Evolutionary conservation across 2,329 filamentous ascomycete species (phyloP).

Genomic region (Elsinoe necatrix): DNA sequence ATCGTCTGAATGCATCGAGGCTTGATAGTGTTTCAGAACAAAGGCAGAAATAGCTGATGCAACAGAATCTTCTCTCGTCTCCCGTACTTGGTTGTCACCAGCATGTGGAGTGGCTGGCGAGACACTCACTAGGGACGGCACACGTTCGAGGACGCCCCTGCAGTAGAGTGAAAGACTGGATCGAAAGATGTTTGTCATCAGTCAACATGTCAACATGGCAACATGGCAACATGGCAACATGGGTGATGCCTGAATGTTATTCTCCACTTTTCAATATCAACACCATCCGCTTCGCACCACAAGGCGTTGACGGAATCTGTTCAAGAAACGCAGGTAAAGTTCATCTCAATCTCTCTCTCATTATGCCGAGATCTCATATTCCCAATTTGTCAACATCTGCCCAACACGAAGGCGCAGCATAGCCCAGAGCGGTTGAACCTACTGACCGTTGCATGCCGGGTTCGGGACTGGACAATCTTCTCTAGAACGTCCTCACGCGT

Average conservation of each 20-base stretch:
- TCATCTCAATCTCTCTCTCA: constrained; percentile 10
- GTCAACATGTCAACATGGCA: background rate
- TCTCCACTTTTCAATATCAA: constrained; percentile 3
- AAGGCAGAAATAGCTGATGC: background rate
- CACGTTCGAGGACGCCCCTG: background rate
- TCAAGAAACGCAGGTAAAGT: background rate
- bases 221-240: constrained; percentile 1
- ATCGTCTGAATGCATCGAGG: background rate
- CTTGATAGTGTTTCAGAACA: background rate
- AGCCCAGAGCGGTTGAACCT: constrained; percentile 11
- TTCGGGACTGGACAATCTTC: background rate
- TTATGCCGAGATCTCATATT: constrained; percentile 11
- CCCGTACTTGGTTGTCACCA: background rate
- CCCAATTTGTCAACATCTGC: background rate
- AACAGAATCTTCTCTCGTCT: background rate
- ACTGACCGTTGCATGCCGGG: constrained; percentile 12
- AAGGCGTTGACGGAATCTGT: background rate
- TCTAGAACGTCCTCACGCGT: constrained; percentile 14
- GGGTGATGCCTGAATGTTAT: background rate
- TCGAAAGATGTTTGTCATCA: background rate
- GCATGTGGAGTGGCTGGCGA: background rate
- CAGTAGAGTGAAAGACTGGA: background rate
- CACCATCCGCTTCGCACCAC: background rate
- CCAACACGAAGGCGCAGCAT: constrained; percentile 1
- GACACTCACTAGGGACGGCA: background rate